Evolutionary conservation across 257 asterid genomes (phyloP), one percentile per base, ranked within the genome.

Genomic region (Solanum boliviense): DNA sequence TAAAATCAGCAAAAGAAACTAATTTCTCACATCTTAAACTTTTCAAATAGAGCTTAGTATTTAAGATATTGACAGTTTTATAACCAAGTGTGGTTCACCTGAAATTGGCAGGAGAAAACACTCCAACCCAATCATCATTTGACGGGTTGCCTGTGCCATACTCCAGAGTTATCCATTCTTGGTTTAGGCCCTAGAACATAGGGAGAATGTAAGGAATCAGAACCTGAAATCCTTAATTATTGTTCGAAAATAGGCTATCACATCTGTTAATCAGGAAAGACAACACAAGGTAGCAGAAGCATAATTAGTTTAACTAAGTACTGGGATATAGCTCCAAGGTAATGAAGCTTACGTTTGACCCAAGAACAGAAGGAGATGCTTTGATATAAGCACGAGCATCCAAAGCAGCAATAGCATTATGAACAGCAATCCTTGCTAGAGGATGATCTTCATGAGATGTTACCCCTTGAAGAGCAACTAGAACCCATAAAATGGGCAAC

Each of bases 91-190:
- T 9, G 27, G 56, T 88, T 81, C 41, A 97, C 99, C 98, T 94
- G 94, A 97, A 95, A 92, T 94, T 95, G 81, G 93, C 96, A 5
- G 99, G 99, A 87, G 99, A 97, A 92, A 97, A 97, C 58, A 97
- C 98, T 83, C 99, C 99, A 65, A 97, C 92, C 99, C 99, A 97
- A 90, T 97, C 99, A 88, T 91, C 93, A 68, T 23, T 72, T 9
- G 96, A 90, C 10, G 99, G 99, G 70, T 72, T 94, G 78, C 96
- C 68, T 91, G 88, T 89, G 71, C 91, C 88, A 88, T 89, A 97
- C 86, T 92, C 92, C 79, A 97, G 68, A 41, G 89, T 91, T 86
- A 97, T 88, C 99, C 98, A 95, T 68, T 94, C 99, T 85, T 89
- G 89, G 88, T 89, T 93, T 87, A 87, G 86, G 35, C 85, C 94